These are phyloP conservation scores for Penicillium nordicum DNA, from an alignment of 2,329 filamentous ascomycete genomes.

Conservation along the genomic window DNA sequence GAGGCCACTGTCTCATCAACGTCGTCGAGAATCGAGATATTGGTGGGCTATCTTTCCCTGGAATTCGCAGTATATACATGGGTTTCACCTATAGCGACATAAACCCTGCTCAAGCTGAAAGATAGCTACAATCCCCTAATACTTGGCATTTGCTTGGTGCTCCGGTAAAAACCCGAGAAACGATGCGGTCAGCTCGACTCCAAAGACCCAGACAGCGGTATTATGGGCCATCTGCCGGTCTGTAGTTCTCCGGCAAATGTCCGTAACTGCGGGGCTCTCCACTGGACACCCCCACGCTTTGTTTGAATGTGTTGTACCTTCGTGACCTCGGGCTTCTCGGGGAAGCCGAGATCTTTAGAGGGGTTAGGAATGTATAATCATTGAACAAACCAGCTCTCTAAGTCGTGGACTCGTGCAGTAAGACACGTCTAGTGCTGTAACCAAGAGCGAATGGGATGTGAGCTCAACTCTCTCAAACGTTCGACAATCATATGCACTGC, in stretches of 20 bases:
- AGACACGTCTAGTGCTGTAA: too few species aligned
- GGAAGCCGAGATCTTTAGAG: conserved; percentile 24
- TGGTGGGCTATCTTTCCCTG: neutral
- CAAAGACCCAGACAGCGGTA: neutral
- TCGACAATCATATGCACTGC: too few species aligned
- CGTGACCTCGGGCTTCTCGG: neutral
- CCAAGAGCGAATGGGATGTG: too few species aligned
- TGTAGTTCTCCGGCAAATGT: neutral
- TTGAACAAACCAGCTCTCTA: too few species aligned
- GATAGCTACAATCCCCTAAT: neutral
- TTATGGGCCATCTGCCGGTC: too few species aligned
- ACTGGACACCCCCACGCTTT: neutral
- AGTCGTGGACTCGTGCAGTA: too few species aligned
- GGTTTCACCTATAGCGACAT: neutral
- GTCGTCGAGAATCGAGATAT: neutral
- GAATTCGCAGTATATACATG: neutral
- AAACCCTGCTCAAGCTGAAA: neutral
- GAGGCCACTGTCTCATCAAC: neutral
- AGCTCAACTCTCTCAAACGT: too few species aligned
- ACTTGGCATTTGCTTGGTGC: neutral
- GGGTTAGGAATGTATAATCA: too few species aligned
- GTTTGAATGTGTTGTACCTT: neutral
- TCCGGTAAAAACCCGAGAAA: conserved; percentile 13
- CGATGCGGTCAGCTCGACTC: neutral
- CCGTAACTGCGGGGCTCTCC: neutral